Evolutionary conservation across 1,284 basidiomycete species (phyloP).

Genomic region (Puccinia hordei): DNA sequence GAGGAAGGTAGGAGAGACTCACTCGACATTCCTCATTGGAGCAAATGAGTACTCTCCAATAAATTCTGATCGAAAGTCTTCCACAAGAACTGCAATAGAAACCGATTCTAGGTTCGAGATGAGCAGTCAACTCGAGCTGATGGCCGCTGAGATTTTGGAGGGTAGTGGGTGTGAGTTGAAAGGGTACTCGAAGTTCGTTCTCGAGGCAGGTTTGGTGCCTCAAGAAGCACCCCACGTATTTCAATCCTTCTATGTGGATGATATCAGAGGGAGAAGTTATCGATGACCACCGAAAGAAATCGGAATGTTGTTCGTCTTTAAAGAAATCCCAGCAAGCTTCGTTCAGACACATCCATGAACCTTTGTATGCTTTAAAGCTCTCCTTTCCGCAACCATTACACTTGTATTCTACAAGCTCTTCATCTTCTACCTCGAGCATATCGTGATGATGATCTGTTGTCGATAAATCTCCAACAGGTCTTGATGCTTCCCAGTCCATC

Average conservation of each 20-base stretch:
- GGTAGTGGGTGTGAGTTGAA: conserved; percentile 22
- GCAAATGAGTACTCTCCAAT: conserved; percentile 37
- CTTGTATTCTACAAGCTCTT: not conserved
- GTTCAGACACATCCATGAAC: conserved; percentile 39
- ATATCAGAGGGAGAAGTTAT: not conserved
- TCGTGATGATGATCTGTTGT: not conserved
- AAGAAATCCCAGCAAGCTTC: conserved; percentile 29
- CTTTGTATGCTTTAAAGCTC: conserved; percentile 16
- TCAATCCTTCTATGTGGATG: not conserved
- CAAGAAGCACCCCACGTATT: conserved; percentile 29
- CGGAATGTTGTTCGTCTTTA: not conserved
- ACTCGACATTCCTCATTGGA: conserved; percentile 39
- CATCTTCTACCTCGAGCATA: not conserved
- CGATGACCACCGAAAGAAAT: not conserved
- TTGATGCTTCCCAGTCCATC: not conserved
- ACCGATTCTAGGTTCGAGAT: conserved; percentile 9
- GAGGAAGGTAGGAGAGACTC: not conserved
- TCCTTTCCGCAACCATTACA: conserved; percentile 12
- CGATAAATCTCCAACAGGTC: not conserved
- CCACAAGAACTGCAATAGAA: conserved; percentile 43
- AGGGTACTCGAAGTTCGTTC: conserved; percentile 18
- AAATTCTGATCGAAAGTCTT: conserved; percentile 36
- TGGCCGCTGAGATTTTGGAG: not conserved
- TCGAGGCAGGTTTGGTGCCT: conserved; percentile 26
- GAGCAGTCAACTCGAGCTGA: not conserved